Percentiles rank a stretch among this genome's conserved stretches.
Conservation (phyloP, 192 early-diverging fungal genomes). For the Podila minutissima region DNA sequence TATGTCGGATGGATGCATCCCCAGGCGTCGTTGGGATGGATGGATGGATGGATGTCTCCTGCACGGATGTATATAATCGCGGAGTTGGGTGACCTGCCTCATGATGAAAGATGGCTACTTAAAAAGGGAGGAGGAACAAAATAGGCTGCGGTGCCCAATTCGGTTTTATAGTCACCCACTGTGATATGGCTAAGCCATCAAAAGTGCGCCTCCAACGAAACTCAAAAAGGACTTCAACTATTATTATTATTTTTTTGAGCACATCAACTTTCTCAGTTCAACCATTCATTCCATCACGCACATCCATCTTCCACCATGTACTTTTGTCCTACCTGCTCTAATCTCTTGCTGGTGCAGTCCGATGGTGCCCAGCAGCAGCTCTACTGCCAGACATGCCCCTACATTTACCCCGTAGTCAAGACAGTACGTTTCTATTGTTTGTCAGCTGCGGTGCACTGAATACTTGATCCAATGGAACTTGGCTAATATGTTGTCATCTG, state of each 20-base stretch:
- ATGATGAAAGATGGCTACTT: constrained; percentile 52
- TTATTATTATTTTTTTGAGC: constrained; percentile 9
- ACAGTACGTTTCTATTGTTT: constrained; percentile 46
- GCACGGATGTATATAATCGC: background rate
- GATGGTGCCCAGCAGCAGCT: constrained; percentile 68
- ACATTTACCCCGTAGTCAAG: constrained; percentile 74
- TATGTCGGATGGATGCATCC: background rate
- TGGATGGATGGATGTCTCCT: constrained; percentile 26
- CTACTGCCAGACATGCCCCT: constrained; percentile 90
- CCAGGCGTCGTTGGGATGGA: constrained; percentile 22
- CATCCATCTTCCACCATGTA: constrained; percentile 64
- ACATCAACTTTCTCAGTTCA: background rate
- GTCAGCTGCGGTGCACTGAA: too few relatives aligned
- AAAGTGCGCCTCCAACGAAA: background rate
- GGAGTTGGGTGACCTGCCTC: constrained; percentile 26
- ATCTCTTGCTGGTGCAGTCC: constrained; percentile 81
- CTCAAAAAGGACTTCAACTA: background rate
- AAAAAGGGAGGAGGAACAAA: constrained; percentile 47
- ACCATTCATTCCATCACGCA: too few relatives aligned
- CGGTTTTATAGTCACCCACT: constrained; percentile 7
- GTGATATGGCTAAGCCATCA: constrained; percentile 13
- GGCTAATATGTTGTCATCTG: background rate
- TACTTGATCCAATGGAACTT: too few relatives aligned
- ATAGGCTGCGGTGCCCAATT: background rate
- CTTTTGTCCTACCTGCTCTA: constrained; percentile 91